These are phyloP conservation scores for Thermothielavioides terrestris DNA, from an alignment of 495 filamentous ascomycete genomes.

Conservation along the genomic window DNA sequence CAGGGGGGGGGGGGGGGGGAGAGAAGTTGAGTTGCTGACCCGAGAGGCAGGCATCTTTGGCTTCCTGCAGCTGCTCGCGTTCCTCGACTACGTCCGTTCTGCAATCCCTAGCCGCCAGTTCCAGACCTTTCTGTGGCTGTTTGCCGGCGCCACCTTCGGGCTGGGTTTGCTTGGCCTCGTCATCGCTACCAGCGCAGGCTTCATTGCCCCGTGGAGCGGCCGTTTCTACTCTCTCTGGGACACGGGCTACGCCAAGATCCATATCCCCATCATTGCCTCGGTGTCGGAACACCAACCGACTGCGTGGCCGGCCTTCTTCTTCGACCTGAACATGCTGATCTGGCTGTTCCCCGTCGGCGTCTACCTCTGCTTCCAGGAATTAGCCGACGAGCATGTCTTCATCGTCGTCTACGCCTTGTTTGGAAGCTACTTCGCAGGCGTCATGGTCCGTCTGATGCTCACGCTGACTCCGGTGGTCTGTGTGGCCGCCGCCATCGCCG, in stretches of 20 bases:
- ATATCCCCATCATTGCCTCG: slow-evolving; percentile 98
- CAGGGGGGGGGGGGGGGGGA: no score
- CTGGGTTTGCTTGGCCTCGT: slow-evolving; percentile 59
- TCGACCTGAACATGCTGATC: slow-evolving; percentile 95
- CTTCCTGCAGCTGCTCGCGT: slow-evolving; percentile 85
- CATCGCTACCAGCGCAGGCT: slow-evolving; percentile 72
- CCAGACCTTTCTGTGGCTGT: slow-evolving; percentile 74
- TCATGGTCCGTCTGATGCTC: slow-evolving; percentile 99
- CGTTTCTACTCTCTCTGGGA: slow-evolving; percentile 99
- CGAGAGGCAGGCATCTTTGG: slow-evolving; percentile 78
- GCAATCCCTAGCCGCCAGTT: slow-evolving; percentile 90
- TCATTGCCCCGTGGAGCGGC: slow-evolving; percentile 96
- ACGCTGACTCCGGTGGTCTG: slow-evolving; percentile 96
- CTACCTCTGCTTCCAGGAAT: slow-evolving; percentile 91
- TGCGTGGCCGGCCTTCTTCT: slow-evolving; percentile 99
- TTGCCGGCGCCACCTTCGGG: slow-evolving; percentile 59
- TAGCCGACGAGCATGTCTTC: slow-evolving; percentile 96
- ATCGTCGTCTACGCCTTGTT: slow-evolving; percentile 94
- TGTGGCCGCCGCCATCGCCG: slow-evolving; percentile 81
- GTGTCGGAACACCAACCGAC: slow-evolving; percentile 99
- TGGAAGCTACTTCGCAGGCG: slow-evolving; percentile 95
- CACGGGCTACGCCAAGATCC: slow-evolving; percentile 97
- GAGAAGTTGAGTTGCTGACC: neutral
- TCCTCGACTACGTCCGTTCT: slow-evolving; percentile 81
- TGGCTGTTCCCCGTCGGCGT: slow-evolving; percentile 99